A percentile compares a stretch with the other conserved stretches of the same genome.
Evolutionary conservation across 202 grass and related monocot species (phyloP).

Genomic region (Miscanthus sacchariflorus): DNA sequence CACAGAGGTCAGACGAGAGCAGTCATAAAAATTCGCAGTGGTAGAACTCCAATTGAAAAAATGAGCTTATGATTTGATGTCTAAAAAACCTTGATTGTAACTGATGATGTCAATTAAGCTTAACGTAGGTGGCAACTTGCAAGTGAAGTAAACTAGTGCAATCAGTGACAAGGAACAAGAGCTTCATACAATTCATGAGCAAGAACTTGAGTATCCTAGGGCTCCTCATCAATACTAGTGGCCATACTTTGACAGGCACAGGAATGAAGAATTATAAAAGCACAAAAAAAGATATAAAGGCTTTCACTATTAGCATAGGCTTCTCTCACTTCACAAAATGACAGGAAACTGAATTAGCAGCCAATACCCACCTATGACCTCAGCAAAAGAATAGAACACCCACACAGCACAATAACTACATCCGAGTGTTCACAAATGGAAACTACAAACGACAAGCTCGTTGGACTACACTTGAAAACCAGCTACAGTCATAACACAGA

Average conservation of each 20-base stretch:
- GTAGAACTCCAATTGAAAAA: constrained; percentile 9
- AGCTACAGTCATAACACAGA: background rate
- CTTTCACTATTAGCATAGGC: background rate
- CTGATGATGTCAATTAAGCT: background rate
- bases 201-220: constrained; percentile 11
- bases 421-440: constrained; percentile 20
- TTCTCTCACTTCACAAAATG: constrained; percentile 8
- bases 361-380: background rate
- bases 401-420: background rate
- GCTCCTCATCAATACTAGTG: constrained; percentile 14
- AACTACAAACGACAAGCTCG: background rate
- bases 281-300: background rate
- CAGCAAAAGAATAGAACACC: background rate
- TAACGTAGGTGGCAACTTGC: constrained; percentile 8
- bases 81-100: background rate
- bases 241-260: constrained; percentile 17
- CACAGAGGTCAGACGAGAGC: background rate
- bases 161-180: background rate
- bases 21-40: background rate
- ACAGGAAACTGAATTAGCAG: constrained; percentile 18
- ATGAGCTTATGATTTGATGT: constrained; percentile 12
- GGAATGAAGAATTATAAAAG: constrained; percentile 2
- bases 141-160: constrained; percentile 30
- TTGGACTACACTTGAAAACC: background rate
- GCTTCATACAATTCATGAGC: constrained; percentile 7